Base-by-base conservation (phyloP, 495 filamentous ascomycete species). In the Mytilinidion resinicola region DNA sequence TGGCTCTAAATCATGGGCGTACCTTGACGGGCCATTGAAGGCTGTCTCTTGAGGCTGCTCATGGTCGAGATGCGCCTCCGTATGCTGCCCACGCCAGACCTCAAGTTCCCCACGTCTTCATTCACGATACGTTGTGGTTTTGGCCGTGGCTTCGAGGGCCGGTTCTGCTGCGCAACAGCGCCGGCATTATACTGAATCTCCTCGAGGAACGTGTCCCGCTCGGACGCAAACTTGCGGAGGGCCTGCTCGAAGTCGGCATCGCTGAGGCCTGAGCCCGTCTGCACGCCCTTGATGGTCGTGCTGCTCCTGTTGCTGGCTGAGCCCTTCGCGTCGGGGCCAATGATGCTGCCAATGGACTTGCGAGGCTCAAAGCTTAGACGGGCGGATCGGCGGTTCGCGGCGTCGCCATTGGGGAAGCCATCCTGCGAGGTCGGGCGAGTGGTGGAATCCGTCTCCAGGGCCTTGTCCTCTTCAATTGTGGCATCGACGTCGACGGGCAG, bases 221-320 rank as follows among this genome's bases (percentile, higher is more conserved):
- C 93, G 48, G 87, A 87, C 41, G 93, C 90, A 73, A 98, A 98
- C 70, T 96, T 97, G 53, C 89, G 71, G 59, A 98, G 77, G 14
- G 93, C 93, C 65, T 86, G 80, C 65, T 96, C 92, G 66, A 98
- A 98, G 72, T 96, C 91, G 67, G 87, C 88, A 70, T 95, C 71
- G 49, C 59, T 78, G 25, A 78, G 73, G n/a, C 66, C 67, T 9
- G 72, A 60, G 10, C 59, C 68, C 25, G 75, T 47, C 51, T 75
- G 74, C 38, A 76, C 71, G 10, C 81, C 81, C 55, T 85, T 85
- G 63, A 95, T 90, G 8, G 90, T 96, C 41, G 88, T 79, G 67
- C 61, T 63, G 75, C 91, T 96, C 53, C 91, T 80, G 68, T 95
- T 95, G 75, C 91, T 96, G 64, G 75, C 77, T 15, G 89, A 82